A percentile compares a stretch with the other conserved stretches of the same genome.
These are phyloP conservation scores for Arabidopsis lyrata DNA, from an alignment of 441 rosid genomes.

Conservation along the genomic window DNA sequence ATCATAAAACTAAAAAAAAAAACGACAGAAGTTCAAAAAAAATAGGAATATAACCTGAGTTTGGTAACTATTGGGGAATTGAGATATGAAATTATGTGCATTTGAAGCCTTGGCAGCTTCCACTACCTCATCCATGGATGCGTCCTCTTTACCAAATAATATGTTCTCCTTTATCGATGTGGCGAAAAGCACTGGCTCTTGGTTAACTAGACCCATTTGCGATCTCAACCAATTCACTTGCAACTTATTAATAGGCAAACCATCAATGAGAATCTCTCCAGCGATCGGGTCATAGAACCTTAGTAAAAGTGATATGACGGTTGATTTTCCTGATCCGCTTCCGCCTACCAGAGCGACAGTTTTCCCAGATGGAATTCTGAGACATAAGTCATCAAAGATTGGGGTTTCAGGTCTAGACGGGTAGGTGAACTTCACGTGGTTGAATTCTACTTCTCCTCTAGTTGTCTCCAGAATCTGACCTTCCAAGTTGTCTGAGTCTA, in stretches of 20 bases:
- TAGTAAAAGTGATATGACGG: slow-evolving; percentile 69
- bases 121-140: background rate
- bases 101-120: background rate
- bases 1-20: too few relatives aligned
- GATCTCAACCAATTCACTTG: slow-evolving; percentile 77
- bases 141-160: background rate
- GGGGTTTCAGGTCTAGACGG: slow-evolving; percentile 73
- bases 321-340: slow-evolving; percentile 90
- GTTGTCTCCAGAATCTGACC: slow-evolving; percentile 56
- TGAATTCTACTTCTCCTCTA: slow-evolving; percentile 63
- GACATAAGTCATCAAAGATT: slow-evolving; percentile 60
- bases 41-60: background rate
- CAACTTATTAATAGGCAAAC: slow-evolving; percentile 56
- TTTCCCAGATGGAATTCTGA: slow-evolving; percentile 63
- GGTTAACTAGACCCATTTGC: slow-evolving; percentile 89
- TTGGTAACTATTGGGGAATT: background rate
- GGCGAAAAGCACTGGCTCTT: slow-evolving; percentile 78
- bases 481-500: slow-evolving; percentile 57
- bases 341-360: slow-evolving; percentile 77
- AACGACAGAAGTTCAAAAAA: too few relatives aligned
- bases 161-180: background rate
- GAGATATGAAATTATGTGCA: background rate
- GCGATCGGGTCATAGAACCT: slow-evolving; percentile 74
- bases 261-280: slow-evolving; percentile 75
- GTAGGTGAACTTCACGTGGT: slow-evolving; percentile 62